Evolutionary conservation across 345 rosid genomes (phyloP).

Genomic region (Hibiscus syriacus): DNA sequence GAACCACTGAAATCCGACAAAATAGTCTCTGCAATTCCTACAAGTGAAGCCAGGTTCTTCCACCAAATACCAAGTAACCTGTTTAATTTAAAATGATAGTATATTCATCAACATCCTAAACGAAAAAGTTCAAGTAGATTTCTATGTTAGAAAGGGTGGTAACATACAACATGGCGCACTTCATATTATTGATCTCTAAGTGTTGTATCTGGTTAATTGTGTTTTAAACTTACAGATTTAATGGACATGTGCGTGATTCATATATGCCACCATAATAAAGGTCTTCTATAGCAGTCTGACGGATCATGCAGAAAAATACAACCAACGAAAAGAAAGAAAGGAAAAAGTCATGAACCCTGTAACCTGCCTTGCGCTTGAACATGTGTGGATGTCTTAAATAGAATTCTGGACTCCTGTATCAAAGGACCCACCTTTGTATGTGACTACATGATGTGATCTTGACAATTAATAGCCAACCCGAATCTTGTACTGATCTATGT

Average conservation of each 20-base stretch:
- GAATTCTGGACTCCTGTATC: conserved; percentile 8
- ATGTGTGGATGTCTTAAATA: conserved; percentile 6
- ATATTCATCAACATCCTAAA: neutral
- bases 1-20: conserved; percentile 12
- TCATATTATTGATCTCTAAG: neutral
- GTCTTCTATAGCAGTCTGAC: neutral
- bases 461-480: conserved; percentile 29
- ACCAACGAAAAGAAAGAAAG: neutral
- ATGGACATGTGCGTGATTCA: neutral
- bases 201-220: neutral
- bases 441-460: conserved; percentile 36
- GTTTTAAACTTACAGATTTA: neutral
- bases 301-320: conserved; percentile 10
- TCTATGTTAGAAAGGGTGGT: conserved; percentile 1
- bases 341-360: neutral
- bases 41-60: conserved; percentile 9
- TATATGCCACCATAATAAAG: conserved; percentile 4
- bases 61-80: neutral
- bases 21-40: conserved; percentile 11
- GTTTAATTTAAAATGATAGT: neutral
- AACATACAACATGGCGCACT: conserved; percentile 2
- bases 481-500: conserved; percentile 46
- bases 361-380: conserved; percentile 6
- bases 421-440: conserved; percentile 33
- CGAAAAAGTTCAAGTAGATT: conserved; percentile 20